Conservation (phyloP, 768 basidiomycete genomes). For the Suillus hirtellus region DNA sequence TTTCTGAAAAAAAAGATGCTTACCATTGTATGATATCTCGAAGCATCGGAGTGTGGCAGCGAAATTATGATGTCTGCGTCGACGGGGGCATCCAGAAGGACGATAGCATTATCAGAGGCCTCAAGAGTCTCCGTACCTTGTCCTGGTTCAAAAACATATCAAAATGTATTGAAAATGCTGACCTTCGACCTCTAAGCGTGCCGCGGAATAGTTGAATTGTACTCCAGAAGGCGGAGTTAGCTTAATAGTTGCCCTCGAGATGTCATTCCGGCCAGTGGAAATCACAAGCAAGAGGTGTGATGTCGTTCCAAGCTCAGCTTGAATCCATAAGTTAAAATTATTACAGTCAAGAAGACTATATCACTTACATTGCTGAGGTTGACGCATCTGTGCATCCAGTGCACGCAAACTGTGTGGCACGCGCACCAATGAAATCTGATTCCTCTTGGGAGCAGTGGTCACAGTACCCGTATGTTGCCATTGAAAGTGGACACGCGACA, state of each 20-base stretch:
- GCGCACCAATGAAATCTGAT: conserved; percentile 47
- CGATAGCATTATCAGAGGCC: conserved; percentile 43
- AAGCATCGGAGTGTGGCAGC: conserved; percentile 68
- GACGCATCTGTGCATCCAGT: conserved; percentile 61
- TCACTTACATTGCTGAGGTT: conserved; percentile 44
- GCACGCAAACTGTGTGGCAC: conserved; percentile 65
- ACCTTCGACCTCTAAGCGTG: conserved; percentile 40
- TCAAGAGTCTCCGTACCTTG: conserved; percentile 33
- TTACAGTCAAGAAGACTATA: conserved; percentile 20
- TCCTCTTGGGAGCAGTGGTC: conserved; percentile 26
- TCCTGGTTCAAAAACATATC: conserved; percentile 16
- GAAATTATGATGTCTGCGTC: conserved; percentile 48
- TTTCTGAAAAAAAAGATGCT: conserved; percentile 23
- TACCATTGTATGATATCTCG: conserved; percentile 63
- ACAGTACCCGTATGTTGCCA: conserved; percentile 50
- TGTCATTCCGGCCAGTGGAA: conserved; percentile 68
- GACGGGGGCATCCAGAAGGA: conserved; percentile 48
- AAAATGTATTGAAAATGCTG: conserved; percentile 4
- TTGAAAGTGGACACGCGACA: conserved; percentile 66
- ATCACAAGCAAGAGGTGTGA: conserved; percentile 56
- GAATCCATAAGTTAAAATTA: conserved; percentile 14
- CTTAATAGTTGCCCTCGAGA: conserved; percentile 54
- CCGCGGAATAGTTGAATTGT: conserved; percentile 45
- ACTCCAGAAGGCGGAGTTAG: conserved; percentile 57
- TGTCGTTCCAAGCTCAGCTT: conserved; percentile 67